These are phyloP conservation scores for Magnaporthales sp. DNA, from an alignment of 2,329 filamentous ascomycete genomes.

Conservation along the genomic window DNA sequence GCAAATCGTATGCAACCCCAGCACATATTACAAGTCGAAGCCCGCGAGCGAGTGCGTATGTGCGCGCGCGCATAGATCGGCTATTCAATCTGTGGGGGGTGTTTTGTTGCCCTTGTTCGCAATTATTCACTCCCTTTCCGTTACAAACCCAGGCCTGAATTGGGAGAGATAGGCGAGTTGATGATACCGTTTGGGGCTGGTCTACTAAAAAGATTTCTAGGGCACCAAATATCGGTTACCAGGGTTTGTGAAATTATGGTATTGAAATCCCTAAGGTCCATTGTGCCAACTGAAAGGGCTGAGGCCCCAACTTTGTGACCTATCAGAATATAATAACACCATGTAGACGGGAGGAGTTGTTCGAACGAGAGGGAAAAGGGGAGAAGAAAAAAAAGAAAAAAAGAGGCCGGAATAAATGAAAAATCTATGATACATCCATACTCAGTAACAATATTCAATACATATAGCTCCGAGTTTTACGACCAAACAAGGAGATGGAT, in stretches of 20 bases:
- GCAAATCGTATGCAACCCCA: slow-evolving; percentile 17
- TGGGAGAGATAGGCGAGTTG: background rate
- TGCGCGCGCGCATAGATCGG: background rate
- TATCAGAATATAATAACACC: too few species aligned
- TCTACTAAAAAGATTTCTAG: background rate
- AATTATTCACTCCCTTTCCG: background rate
- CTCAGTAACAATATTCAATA: too few species aligned
- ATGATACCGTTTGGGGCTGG: background rate
- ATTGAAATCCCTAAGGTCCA: too few species aligned
- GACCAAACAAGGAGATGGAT: too few species aligned
- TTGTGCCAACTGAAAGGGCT: too few species aligned
- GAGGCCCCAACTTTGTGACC: too few species aligned
- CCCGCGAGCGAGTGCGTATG: background rate
- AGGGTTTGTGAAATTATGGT: background rate
- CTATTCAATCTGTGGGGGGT: background rate
- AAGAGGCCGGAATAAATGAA: too few species aligned
- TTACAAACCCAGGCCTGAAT: background rate
- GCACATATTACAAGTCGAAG: slow-evolving; percentile 4
- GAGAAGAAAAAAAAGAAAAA: too few species aligned
- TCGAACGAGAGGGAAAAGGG: too few species aligned
- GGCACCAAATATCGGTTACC: background rate
- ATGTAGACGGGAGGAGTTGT: too few species aligned
- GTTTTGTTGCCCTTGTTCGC: background rate
- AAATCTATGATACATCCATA: too few species aligned
- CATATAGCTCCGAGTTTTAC: too few species aligned